Evolutionary conservation across 2,329 filamentous ascomycete genomes (phyloP), one percentile per base, ranked within the genome.

Genomic region (Xylariaceae sp.): DNA sequence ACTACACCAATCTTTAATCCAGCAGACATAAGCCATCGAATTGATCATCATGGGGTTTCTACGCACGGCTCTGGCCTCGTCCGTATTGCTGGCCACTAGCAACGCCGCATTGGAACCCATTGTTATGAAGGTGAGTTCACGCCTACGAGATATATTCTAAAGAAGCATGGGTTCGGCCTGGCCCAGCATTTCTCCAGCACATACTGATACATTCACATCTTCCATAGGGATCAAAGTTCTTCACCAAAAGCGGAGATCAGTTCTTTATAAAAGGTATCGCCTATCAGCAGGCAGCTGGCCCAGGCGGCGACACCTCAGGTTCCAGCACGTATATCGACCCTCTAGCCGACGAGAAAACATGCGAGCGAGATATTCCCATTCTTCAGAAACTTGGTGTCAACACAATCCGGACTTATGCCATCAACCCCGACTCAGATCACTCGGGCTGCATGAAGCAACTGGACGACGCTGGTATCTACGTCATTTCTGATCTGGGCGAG

Each of bases 351-450:
- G 68, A 73, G 49, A 71, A 73, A 39, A 68, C 71, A 56, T 91
- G 88, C 77, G 76, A 79, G 68, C 85, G 87, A 64, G 88, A 92
- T 69, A 79, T 92, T 51, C 85, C 85, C 15, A 78, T 84, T 64
- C 76, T 92, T 46, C 68, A 77, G 65, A 73, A 86, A 69, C 74
- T 90, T 50, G 76, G 80, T 55, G 89, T 87, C 65, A 92, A 92
- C 72, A 80, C 80, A 54, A 86, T 92, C 68, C 87, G 88, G 72
- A 86, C 88, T 46, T 92, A 92, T 70, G 87, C 87, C 53, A 80
- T 92, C 65, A 79, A 91, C 72, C 84, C 87, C 6, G 77, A 76
- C 29, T 69, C 77, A 56, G 78, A 88, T 70, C 88, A 92, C 71
- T 76, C 77, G 47, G 74, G 76, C 43, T 91, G 88, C 73, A 91